Evolutionary conservation across 2,329 filamentous ascomycete species (phyloP).

Genomic region (Mycocentrospora acerina): DNA sequence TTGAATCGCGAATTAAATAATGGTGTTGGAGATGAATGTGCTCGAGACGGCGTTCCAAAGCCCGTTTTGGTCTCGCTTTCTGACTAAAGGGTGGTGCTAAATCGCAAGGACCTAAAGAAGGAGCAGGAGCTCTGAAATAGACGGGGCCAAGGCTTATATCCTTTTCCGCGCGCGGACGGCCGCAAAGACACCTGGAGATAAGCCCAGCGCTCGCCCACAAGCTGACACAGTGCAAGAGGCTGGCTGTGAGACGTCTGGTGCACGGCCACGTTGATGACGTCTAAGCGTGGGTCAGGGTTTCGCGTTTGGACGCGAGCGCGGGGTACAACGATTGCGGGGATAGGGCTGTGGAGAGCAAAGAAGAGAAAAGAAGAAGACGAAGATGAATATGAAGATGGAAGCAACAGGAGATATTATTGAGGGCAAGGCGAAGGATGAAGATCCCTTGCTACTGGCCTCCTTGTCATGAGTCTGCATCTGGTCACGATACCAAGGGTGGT

Average conservation of each 20-base stretch:
- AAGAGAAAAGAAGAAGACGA: constrained; percentile 4
- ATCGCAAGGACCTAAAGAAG: neutral
- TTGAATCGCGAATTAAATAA: constrained; percentile 13
- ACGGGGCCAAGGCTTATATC: neutral
- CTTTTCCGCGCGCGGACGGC: constrained; percentile 7
- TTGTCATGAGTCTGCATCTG: constrained; percentile 21
- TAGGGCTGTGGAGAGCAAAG: constrained; percentile 5
- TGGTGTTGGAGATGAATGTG: constrained; percentile 25
- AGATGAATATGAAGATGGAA: constrained; percentile 6
- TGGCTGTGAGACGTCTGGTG: constrained; percentile 17
- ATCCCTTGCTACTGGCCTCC: constrained; percentile 23
- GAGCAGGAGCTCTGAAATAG: constrained; percentile 1
- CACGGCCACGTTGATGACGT: constrained; percentile 26
- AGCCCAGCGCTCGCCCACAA: constrained; percentile 7
- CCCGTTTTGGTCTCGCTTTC: constrained; percentile 34
- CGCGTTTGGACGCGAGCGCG: constrained; percentile 18
- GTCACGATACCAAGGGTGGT: constrained; percentile 32
- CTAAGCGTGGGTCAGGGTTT: constrained; percentile 14
- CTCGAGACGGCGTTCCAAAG: constrained; percentile 27
- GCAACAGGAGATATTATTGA: constrained; percentile 7
- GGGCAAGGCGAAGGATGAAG: constrained; percentile 13
- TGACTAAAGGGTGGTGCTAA: constrained; percentile 13
- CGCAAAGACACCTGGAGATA: constrained; percentile 18
- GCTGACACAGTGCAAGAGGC: constrained; percentile 20
- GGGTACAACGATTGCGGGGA: constrained; percentile 11